These are phyloP conservation scores for Ceratocystis colombiana DNA, from an alignment of 2,329 filamentous ascomycete genomes.

Conservation along the genomic window DNA sequence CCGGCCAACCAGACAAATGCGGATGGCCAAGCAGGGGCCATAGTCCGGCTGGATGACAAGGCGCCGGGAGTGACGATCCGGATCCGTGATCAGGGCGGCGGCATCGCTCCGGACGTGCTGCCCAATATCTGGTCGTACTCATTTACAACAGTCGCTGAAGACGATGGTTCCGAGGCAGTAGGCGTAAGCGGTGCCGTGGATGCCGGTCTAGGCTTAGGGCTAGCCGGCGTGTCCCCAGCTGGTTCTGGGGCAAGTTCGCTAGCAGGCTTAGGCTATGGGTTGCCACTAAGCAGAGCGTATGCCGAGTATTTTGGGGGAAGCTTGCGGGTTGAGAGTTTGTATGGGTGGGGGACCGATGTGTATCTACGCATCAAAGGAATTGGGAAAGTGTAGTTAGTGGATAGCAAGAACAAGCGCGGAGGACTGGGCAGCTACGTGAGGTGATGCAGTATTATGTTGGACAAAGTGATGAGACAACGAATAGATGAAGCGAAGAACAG, in stretches of 20 bases:
- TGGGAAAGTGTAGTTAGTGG: slow-evolving; percentile 38
- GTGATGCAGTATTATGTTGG: too few relatives aligned
- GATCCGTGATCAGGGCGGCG: slow-evolving; percentile 89
- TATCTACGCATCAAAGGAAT: slow-evolving; percentile 56
- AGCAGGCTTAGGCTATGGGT: slow-evolving; percentile 82
- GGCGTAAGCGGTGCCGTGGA: slow-evolving; percentile 37
- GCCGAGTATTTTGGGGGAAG: slow-evolving; percentile 97
- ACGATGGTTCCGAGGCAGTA: slow-evolving; percentile 30
- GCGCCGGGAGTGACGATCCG: slow-evolving; percentile 85
- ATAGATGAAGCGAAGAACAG: too few relatives aligned
- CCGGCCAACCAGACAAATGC: too few relatives aligned
- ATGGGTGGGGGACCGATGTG: slow-evolving; percentile 77
- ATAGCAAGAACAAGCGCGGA: not conserved
- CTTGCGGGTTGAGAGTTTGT: slow-evolving; percentile 87
- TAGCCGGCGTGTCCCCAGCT: not conserved
- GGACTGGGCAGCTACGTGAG: too few relatives aligned
- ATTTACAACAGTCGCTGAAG: slow-evolving; percentile 82
- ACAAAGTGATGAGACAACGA: too few relatives aligned
- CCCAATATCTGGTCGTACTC: slow-evolving; percentile 93
- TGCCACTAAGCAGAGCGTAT: slow-evolving; percentile 84
- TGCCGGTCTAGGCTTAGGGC: slow-evolving; percentile 56
- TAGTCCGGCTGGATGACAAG: slow-evolving; percentile 51
- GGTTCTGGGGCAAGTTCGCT: slow-evolving; percentile 71
- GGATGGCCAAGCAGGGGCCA: slow-evolving; percentile 31
- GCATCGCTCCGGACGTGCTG: slow-evolving; percentile 74